phyloP scores from a whole-genome alignment of 2,329 filamentous ascomycete species.

The Penicillium freii region DNA sequence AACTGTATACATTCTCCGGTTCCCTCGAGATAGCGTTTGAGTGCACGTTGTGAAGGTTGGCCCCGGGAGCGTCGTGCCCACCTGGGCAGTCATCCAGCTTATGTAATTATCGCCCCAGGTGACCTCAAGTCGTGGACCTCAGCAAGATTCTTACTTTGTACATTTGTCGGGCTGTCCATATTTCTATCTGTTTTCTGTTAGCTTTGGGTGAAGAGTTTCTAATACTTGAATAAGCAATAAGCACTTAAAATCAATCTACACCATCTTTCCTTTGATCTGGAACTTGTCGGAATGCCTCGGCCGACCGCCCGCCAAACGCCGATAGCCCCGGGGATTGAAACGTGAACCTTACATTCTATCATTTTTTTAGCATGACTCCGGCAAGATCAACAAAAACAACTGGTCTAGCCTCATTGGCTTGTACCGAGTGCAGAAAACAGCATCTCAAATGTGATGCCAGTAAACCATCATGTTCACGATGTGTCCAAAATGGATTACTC shows the following conservation, averaged over 20 bases:
- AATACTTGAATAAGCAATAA: neutral
- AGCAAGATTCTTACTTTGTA: neutral
- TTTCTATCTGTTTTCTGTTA: neutral
- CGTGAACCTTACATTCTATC: neutral
- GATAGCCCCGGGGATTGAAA: conserved; percentile 5
- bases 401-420: conserved; percentile 42
- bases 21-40: neutral
- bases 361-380: conserved; percentile 15
- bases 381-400: conserved; percentile 25
- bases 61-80: too few species aligned
- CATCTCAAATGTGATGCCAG: conserved; percentile 73
- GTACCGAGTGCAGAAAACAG: conserved; percentile 50
- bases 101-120: neutral
- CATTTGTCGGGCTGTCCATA: neutral
- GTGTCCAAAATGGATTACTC: conserved; percentile 54
- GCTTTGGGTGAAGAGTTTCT: neutral
- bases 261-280: neutral
- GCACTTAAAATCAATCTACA: neutral
- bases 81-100: neutral
- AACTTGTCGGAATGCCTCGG: neutral
- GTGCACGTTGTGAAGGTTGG: too few species aligned
- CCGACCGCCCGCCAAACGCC: conserved; percentile 3
- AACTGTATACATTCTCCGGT: neutral
- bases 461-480: conserved; percentile 64
- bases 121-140: too few species aligned